Percentiles rank a stretch among this genome's conserved stretches.
Conservation (phyloP, 345 rosid genomes). For the Turnera subulata region DNA sequence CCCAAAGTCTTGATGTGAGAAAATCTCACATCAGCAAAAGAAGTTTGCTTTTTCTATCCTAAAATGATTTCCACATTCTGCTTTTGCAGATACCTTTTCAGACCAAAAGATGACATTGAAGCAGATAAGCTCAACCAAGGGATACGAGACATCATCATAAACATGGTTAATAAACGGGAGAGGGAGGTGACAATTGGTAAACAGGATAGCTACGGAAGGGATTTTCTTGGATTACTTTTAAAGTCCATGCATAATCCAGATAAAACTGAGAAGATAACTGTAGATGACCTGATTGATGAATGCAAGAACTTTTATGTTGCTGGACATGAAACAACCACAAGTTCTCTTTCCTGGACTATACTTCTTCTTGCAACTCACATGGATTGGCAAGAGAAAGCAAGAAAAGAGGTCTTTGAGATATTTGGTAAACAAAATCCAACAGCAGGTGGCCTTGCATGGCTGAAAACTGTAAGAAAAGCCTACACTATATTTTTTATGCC, state of each 20-base stretch:
- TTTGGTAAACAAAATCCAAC: conserved; percentile 9
- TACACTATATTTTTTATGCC: background rate
- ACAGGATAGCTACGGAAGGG: background rate
- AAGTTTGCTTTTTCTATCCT: too few species aligned
- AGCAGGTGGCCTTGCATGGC: conserved; percentile 3
- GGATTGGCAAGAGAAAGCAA: conserved; percentile 18
- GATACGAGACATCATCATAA: conserved; percentile 3
- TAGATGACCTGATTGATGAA: conserved; percentile 14
- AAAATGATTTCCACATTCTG: too few species aligned
- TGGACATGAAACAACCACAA: conserved; percentile 17
- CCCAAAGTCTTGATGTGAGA: too few species aligned
- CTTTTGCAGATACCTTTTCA: conserved; percentile 1
- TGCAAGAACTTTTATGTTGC: conserved; percentile 14
- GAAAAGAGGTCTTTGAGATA: conserved; percentile 9
- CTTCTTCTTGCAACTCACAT: conserved; percentile 19
- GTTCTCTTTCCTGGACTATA: conserved; percentile 14
- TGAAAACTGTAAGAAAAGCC: conserved; percentile 12
- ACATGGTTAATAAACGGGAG: conserved; percentile 8
- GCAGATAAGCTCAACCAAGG: conserved; percentile 16
- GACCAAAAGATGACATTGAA: conserved; percentile 5
- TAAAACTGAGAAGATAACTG: conserved; percentile 5
- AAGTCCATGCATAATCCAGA: conserved; percentile 11
- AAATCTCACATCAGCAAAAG: too few species aligned
- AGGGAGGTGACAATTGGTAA: background rate
- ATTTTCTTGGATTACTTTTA: conserved; percentile 20